Evolutionary conservation across 2,329 filamentous ascomycete genomes (phyloP).

Genomic region (Ilyonectria robusta): DNA sequence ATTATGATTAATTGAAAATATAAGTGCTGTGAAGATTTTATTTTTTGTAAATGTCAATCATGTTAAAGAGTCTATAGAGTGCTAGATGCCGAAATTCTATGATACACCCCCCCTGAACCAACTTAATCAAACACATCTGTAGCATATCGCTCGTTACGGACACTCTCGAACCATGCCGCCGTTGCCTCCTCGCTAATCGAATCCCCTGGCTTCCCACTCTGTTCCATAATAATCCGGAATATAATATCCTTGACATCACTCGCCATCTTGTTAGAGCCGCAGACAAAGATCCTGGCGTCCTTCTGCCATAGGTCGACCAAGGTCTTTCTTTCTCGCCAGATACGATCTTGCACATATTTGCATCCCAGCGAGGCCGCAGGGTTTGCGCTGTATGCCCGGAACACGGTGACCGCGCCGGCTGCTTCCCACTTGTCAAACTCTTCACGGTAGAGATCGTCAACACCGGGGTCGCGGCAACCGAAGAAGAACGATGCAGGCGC

Average conservation of each 20-base stretch:
- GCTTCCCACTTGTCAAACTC: constrained; percentile 72
- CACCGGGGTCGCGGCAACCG: constrained; percentile 69
- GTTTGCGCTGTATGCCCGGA: constrained; percentile 66
- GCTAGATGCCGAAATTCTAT: too few species aligned
- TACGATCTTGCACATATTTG: constrained; percentile 62
- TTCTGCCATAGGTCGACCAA: constrained; percentile 56
- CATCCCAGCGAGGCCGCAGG: constrained; percentile 62
- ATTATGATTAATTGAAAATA: too few species aligned
- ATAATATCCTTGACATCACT: constrained; percentile 61
- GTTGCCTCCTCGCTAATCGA: constrained; percentile 56
- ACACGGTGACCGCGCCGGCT: constrained; percentile 64
- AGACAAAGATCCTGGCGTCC: constrained; percentile 73
- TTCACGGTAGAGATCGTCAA: constrained; percentile 73
- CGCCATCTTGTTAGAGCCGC: constrained; percentile 70
- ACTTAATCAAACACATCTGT: constrained; percentile 72
- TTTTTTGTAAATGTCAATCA: too few species aligned
- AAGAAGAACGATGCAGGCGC: constrained; percentile 76
- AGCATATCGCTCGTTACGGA: constrained; percentile 70
- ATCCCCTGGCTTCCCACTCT: constrained; percentile 48
- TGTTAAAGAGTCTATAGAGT: background rate
- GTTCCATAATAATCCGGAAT: constrained; percentile 52
- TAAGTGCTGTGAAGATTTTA: too few species aligned
- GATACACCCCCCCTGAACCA: too few species aligned
- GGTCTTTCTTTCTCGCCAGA: constrained; percentile 55
- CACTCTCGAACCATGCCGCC: constrained; percentile 62